Percentiles rank a stretch among this genome's conserved stretches.
Evolutionary conservation across 1,284 basidiomycete genomes (phyloP).

Genomic region (Rhizoctonia solani): DNA sequence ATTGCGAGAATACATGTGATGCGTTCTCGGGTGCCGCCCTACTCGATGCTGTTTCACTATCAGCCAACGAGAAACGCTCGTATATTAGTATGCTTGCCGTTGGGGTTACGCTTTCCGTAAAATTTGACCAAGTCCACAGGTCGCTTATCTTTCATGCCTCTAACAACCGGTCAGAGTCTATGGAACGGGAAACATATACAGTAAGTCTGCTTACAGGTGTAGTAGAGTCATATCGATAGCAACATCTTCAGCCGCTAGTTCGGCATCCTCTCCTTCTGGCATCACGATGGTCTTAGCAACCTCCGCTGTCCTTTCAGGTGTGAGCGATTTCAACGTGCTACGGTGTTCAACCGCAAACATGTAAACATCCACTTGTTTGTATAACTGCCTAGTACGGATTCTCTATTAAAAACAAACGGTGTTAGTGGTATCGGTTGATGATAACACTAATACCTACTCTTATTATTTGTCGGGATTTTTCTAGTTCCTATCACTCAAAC

Average conservation of each 20-base stretch:
- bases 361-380: conserved; percentile 69
- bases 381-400: conserved; percentile 57
- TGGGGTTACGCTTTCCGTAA: conserved; percentile 67
- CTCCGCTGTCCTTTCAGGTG: conserved; percentile 58
- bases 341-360: conserved; percentile 57
- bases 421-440: background rate
- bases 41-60: background rate
- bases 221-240: conserved; percentile 64
- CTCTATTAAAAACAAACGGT: background rate
- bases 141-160: conserved; percentile 68
- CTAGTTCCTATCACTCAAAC: conserved; percentile 56
- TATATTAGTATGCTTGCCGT: conserved; percentile 50
- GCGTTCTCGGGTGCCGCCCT: conserved; percentile 25
- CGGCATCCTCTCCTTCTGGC: conserved; percentile 44
- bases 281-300: conserved; percentile 47
- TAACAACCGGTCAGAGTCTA: background rate
- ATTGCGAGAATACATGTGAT: conserved; percentile 31
- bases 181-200: background rate
- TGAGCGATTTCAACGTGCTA: conserved; percentile 53
- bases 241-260: conserved; percentile 55
- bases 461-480: conserved; percentile 60
- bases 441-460: background rate
- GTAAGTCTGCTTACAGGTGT: conserved; percentile 60
- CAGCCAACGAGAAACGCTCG: background rate
- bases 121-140: conserved; percentile 70